These are phyloP conservation scores for Pseudogymnoascus sp. DNA, from an alignment of 2,329 filamentous ascomycete genomes.

Conservation along the genomic window DNA sequence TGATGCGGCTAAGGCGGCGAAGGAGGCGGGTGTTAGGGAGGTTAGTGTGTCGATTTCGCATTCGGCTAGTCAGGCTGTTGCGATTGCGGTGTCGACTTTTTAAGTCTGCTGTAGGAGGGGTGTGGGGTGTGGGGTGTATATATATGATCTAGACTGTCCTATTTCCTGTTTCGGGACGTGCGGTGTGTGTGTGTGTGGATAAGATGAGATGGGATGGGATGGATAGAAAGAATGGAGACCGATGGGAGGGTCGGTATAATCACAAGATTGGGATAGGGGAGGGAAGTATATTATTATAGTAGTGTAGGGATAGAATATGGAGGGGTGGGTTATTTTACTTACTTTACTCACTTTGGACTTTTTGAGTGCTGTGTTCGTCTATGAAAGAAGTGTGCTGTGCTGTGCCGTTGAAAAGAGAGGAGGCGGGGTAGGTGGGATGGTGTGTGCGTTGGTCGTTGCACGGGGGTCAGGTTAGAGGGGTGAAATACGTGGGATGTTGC, in stretches of 20 bases:
- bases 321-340: neutral
- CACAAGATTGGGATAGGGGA: neutral
- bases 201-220: neutral
- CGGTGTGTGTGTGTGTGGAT: neutral
- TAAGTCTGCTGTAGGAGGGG: slow-evolving; percentile 32
- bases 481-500: neutral
- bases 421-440: neutral
- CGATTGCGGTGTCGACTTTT: slow-evolving; percentile 80
- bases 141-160: neutral
- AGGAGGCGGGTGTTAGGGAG: slow-evolving; percentile 76
- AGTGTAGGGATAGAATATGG: neutral
- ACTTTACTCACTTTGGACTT: neutral
- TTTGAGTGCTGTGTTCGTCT: neutral
- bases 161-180: too few relatives aligned
- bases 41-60: slow-evolving; percentile 94
- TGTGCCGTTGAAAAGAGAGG: neutral
- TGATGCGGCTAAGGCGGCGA: slow-evolving; percentile 73
- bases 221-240: neutral
- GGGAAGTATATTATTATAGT: neutral
- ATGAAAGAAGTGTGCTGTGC: neutral
- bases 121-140: neutral
- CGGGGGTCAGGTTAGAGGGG: neutral
- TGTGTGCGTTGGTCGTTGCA: neutral
- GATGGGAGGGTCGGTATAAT: neutral
- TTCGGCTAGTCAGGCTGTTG: slow-evolving; percentile 87